These are phyloP conservation scores for Rhodotorula graminis DNA, from an alignment of 768 basidiomycete genomes.

Conservation along the genomic window DNA sequence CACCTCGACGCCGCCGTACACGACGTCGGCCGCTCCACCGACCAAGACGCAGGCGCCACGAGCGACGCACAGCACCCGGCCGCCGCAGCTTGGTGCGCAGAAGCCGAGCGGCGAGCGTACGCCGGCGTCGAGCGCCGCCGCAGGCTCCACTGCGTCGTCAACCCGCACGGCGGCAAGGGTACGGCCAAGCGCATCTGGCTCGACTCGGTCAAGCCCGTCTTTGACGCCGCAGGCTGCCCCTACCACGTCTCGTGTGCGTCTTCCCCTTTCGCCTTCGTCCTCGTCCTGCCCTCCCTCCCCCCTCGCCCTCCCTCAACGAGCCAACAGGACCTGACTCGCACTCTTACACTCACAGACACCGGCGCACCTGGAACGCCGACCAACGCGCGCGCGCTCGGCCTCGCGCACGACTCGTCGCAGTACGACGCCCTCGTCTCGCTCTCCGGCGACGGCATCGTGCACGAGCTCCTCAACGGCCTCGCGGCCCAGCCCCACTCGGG, in stretches of 20 bases:
- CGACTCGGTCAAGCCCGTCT: conserved; percentile 64
- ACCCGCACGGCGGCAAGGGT: conserved; percentile 79
- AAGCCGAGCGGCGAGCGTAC: conserved; percentile 3
- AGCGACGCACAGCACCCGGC: not conserved
- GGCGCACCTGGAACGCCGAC: conserved; percentile 61
- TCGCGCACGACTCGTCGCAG: conserved; percentile 54
- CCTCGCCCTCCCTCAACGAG: not conserved
- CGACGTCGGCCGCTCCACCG: not conserved
- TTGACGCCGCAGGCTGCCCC: conserved; percentile 62
- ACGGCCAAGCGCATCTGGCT: conserved; percentile 57
- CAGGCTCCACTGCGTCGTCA: conserved; percentile 65
- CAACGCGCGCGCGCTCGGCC: conserved; percentile 65
- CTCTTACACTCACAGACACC: conserved; percentile 2
- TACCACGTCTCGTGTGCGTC: conserved; percentile 62
- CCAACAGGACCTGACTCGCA: not conserved
- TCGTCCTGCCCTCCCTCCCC: not conserved
- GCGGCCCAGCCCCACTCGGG: conserved; percentile 58
- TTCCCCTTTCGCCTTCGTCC: not conserved
- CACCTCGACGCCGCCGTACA: not conserved
- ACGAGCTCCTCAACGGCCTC: conserved; percentile 80
- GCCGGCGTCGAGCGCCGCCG: conserved; percentile 43
- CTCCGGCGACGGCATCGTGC: conserved; percentile 77
- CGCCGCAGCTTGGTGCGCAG: conserved; percentile 1
- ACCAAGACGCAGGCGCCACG: not conserved
- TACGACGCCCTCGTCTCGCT: conserved; percentile 70